Evolutionary conservation across 805 yeast genomes (phyloP).

Genomic region (Blastobotrys attinorum): DNA sequence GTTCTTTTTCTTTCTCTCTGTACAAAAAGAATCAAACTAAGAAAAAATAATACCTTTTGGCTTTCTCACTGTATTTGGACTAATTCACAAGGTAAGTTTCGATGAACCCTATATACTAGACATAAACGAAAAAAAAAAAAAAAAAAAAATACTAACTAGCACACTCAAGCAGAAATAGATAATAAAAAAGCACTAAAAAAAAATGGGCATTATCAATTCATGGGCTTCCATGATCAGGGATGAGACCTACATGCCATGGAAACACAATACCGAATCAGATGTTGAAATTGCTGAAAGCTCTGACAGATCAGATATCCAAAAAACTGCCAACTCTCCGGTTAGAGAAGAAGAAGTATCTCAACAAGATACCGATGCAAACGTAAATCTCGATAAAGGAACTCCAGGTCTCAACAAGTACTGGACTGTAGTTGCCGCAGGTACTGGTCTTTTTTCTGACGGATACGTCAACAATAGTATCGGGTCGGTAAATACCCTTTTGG

Average conservation of each 20-base stretch:
- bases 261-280: neutral
- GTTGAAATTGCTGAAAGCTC: neutral
- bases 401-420: conserved; percentile 34
- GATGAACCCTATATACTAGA: too few species aligned
- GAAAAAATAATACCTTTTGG: neutral
- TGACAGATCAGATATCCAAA: too few species aligned
- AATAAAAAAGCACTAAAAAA: neutral
- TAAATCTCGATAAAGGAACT: neutral
- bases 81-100: too few species aligned
- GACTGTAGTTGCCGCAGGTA: conserved; percentile 80
- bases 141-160: neutral
- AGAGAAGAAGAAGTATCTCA: neutral
- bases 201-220: conserved; percentile 2
- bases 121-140: too few species aligned
- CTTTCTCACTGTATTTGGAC: too few species aligned
- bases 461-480: conserved; percentile 80
- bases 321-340: too few species aligned
- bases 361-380: neutral
- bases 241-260: conserved; percentile 9
- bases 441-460: conserved; percentile 91
- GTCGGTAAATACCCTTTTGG: conserved; percentile 65
- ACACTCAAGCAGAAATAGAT: neutral
- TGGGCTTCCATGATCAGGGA: conserved; percentile 8
- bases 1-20: neutral
- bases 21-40: too few species aligned